Percentiles rank a stretch among this genome's conserved stretches.
Evolutionary conservation across 148 eudicot genomes (phyloP).

Genomic region (Heliamphora exappendiculata): DNA sequence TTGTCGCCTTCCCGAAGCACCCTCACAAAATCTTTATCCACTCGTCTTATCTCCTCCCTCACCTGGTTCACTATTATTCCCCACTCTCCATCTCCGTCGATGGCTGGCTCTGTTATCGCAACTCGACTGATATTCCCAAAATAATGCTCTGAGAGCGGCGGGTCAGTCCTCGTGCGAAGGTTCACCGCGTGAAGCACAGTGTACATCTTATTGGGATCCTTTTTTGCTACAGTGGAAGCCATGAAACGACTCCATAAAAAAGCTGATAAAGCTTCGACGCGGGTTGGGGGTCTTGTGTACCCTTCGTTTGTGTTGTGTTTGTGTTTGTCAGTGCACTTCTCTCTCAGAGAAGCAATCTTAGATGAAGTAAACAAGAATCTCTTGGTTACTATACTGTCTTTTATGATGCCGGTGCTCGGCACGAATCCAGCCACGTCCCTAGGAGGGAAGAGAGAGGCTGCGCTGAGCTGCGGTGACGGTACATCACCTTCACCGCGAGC

Average conservation of each 20-base stretch:
- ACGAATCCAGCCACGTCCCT: not conserved
- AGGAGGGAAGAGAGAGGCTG: conserved; percentile 17
- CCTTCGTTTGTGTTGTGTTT: too few relatives aligned
- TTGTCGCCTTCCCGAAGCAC: conserved; percentile 13
- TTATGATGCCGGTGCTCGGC: not conserved
- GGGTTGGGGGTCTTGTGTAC: conserved; percentile 1
- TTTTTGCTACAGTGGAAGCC: not conserved
- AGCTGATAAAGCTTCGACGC: conserved; percentile 15
- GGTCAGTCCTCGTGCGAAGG: conserved; percentile 10
- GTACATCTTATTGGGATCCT: conserved; percentile 5
- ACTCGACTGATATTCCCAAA: conserved; percentile 20
- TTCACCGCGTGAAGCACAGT: conserved; percentile 8
- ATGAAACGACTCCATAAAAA: conserved; percentile 22
- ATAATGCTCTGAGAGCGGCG: conserved; percentile 9
- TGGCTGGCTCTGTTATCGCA: not conserved
- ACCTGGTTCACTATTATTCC: not conserved
- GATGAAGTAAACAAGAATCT: conserved; percentile 18
- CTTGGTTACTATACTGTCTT: conserved; percentile 12
- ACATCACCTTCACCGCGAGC: conserved; percentile 6
- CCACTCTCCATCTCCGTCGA: not conserved
- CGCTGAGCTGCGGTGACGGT: not conserved
- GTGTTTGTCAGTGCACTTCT: not conserved
- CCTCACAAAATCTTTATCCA: not conserved
- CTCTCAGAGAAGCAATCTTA: conserved; percentile 8
- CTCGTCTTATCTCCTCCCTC: not conserved